Evolutionary conservation across 805 yeast genomes (phyloP), one percentile per base, ranked within the genome.

Genomic region (Suhomyces xylopsoci): DNA sequence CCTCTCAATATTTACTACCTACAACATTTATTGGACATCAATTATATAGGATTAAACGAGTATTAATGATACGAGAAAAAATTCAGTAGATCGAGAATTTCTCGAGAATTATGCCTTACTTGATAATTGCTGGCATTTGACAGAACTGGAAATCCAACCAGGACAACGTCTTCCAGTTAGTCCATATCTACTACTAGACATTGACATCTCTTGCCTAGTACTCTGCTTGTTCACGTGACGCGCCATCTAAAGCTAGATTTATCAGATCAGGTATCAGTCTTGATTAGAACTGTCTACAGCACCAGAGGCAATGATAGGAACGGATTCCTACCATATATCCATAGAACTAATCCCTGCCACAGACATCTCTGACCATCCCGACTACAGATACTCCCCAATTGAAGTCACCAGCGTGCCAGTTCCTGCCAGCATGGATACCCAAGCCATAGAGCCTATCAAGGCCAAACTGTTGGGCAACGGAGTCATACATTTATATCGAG

Each of bases 391-490:
- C 45, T 70, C 78, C 1, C 49, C 53, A 15, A 58, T 75, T 44
- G 58, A 64, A 32, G 61, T 74, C 30, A 63, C 68, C 19, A 53
- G 59, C 12, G 62, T 72, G 28, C 32, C 42, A n/a, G 38, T 36
- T 8, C 48, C 30, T 10, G 7, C 43, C 15, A 30, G 15, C 42
- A 51, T 30, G 44, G 19, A 28, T 19, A 24, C 41, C 17, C 26
- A 28, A 12, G 17, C 24, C 53, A 49, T 60, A n/a, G 80, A 73
- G 61, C 84, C 87, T 0, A 65, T 86, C 22, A 77, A 74, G 58
- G 93, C 93, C 4, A 77, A 77, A 52, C 79, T 82, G 59, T 62
- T 88, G 49, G 96, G 96, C 1, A 73, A 82, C 51, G 97, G 97
- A 0, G 83, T 87, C 6, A 82, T 90, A 7, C 74, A 88, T 45